Evolutionary conservation across 345 rosid species (phyloP).

Genomic region (Arabis hirsuta): DNA sequence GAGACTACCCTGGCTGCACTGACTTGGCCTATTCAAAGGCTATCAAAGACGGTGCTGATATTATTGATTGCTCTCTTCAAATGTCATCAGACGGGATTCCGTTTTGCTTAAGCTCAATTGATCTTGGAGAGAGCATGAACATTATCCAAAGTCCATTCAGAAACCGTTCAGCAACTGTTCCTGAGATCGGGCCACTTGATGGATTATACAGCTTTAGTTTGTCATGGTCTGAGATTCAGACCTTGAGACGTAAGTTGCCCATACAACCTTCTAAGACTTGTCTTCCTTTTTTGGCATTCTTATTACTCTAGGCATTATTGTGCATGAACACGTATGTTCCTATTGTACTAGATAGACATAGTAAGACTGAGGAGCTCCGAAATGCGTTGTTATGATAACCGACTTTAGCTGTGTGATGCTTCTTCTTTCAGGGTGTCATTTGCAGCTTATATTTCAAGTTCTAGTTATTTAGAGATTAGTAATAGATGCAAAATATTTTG

Average conservation of each 20-base stretch:
- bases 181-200: constrained; percentile 42
- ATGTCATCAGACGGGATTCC: constrained; percentile 74
- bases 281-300: background rate
- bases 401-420: background rate
- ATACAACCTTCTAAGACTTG: background rate
- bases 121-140: constrained; percentile 60
- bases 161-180: constrained; percentile 48
- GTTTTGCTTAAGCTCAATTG: constrained; percentile 64
- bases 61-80: constrained; percentile 89
- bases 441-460: background rate
- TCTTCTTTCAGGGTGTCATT: background rate
- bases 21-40: constrained; percentile 77
- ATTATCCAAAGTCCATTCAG: constrained; percentile 51
- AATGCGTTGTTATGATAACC: background rate
- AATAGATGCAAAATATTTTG: background rate
- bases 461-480: constrained; percentile 12
- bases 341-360: background rate
- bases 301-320: constrained; percentile 20
- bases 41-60: constrained; percentile 68
- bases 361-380: background rate
- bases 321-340: background rate
- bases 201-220: constrained; percentile 73
- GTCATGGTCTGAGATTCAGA: constrained; percentile 68
- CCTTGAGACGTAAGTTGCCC: constrained; percentile 62
- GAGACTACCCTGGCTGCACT: constrained; percentile 88